Evolutionary conservation across 805 yeast species (phyloP).

Genomic region (Candida nemodendra): DNA sequence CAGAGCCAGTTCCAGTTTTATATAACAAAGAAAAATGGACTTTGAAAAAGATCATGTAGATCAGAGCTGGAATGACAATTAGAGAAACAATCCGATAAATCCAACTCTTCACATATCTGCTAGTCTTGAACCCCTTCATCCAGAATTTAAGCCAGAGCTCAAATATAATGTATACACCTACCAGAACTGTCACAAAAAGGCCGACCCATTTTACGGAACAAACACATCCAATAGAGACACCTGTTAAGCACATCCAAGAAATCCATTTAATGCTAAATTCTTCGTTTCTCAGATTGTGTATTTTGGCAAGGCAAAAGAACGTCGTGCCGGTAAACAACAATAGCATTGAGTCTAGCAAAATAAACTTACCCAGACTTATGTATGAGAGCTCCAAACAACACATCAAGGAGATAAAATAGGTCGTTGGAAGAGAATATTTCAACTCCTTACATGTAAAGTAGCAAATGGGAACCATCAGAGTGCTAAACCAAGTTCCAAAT

Average conservation of each 20-base stretch:
- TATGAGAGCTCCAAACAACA: conserved; percentile 67
- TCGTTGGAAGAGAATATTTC: conserved; percentile 49
- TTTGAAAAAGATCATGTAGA: conserved; percentile 74
- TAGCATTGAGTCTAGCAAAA: conserved; percentile 73
- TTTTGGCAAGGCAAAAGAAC: conserved; percentile 54
- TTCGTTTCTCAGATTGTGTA: conserved; percentile 45
- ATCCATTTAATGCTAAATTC: conserved; percentile 45
- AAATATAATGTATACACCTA: conserved; percentile 84
- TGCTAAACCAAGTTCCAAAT: conserved; percentile 68
- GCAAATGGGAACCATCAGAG: conserved; percentile 66
- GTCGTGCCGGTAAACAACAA: conserved; percentile 74
- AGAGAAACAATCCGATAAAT: conserved; percentile 58
- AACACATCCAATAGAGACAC: conserved; percentile 75
- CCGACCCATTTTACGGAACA: conserved; percentile 90
- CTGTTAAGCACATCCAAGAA: conserved; percentile 59
- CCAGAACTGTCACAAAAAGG: conserved; percentile 77
- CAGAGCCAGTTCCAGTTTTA: conserved; percentile 79
- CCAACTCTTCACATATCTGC: conserved; percentile 65
- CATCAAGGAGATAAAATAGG: conserved; percentile 60
- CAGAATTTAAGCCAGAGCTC: conserved; percentile 91
- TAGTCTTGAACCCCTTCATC: conserved; percentile 53
- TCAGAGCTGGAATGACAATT: conserved; percentile 66
- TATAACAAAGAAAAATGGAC: conserved; percentile 74
- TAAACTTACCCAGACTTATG: conserved; percentile 70
- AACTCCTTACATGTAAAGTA: conserved; percentile 65